A percentile compares a stretch with the other conserved stretches of the same genome.
phyloP scores from a whole-genome alignment of 1,139 yeast genomes.

The Magnusiomyces paraingens region DNA sequence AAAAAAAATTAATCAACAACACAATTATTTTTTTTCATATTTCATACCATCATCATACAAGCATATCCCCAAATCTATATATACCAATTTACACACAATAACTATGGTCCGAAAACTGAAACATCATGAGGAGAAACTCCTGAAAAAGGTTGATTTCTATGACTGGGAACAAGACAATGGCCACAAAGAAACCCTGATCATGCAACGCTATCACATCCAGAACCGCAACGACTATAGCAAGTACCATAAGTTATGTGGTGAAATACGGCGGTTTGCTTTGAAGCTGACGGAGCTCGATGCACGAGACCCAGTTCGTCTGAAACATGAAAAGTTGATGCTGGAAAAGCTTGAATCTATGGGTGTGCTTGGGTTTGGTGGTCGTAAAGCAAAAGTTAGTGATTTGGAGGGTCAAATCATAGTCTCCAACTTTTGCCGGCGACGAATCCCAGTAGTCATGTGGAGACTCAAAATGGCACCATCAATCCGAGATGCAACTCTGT shows the following conservation, averaged over 20 bases:
- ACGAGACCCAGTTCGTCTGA: constrained; percentile 74
- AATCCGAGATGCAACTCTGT: constrained; percentile 80
- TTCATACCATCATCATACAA: too few species aligned
- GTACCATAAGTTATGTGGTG: constrained; percentile 89
- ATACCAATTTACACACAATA: too few species aligned
- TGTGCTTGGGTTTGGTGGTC: constrained; percentile 47
- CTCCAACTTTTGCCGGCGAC: constrained; percentile 82
- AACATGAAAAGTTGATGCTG: constrained; percentile 78
- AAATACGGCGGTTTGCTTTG: constrained; percentile 78
- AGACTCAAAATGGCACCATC: constrained; percentile 91
- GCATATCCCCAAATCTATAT: too few species aligned
- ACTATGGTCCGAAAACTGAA: constrained; percentile 84
- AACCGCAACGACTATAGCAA: constrained; percentile 94
- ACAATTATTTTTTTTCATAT: too few species aligned
- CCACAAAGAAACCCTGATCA: constrained; percentile 91
- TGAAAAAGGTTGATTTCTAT: constrained; percentile 92
- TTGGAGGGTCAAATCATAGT: constrained; percentile 88
- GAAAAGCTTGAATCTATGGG: constrained; percentile 91
- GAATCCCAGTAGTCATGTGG: constrained; percentile 94
- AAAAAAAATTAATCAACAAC: too few species aligned
- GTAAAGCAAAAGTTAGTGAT: constrained; percentile 86
- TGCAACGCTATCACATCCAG: constrained; percentile 89
- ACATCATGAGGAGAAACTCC: constrained; percentile 89
- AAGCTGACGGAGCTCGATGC: constrained; percentile 79
- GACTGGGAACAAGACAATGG: constrained; percentile 97